These are phyloP conservation scores for Epipyxis sp. DNA, from an alignment of 108 stramenopile genomes.

Conservation along the genomic window DNA sequence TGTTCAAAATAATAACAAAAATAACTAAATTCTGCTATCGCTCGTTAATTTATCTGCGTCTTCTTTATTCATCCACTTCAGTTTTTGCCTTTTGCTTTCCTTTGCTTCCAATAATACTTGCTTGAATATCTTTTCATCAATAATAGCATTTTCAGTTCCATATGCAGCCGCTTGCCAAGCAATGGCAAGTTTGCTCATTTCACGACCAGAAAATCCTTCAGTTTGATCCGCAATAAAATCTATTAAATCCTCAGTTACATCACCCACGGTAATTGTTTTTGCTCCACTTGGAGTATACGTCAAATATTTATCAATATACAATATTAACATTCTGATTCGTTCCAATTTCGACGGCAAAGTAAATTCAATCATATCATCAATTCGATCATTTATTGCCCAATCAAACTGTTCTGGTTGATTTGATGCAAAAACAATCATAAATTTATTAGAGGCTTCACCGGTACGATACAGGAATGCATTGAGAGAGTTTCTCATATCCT, in stretches of 20 bases:
- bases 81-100: slow-evolving; percentile 2
- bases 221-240: slow-evolving; percentile 74
- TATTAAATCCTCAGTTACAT: slow-evolving; percentile 75
- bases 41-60: not conserved
- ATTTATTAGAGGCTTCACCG: slow-evolving; percentile 73
- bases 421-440: slow-evolving; percentile 99
- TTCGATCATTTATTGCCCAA: slow-evolving; percentile 93
- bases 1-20: too few relatives aligned
- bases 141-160: slow-evolving; percentile 55
- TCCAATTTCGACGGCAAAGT: slow-evolving; percentile 77
- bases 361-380: slow-evolving; percentile 98
- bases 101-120: slow-evolving; percentile 9
- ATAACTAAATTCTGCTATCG: too few relatives aligned
- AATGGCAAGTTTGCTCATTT: slow-evolving; percentile 94
- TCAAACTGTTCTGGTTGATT: slow-evolving; percentile 98
- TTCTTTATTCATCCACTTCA: not conserved
- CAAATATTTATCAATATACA: slow-evolving; percentile 95
- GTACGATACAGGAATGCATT: slow-evolving; percentile 95
- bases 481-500: slow-evolving; percentile 95
- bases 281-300: slow-evolving; percentile 67
- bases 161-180: slow-evolving; percentile 98
- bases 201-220: slow-evolving; percentile 93
- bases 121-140: slow-evolving; percentile 22
- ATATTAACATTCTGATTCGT: slow-evolving; percentile 81
- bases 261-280: slow-evolving; percentile 68